These are phyloP conservation scores for Plasmodium adleri DNA, from an alignment of 169 alveolate species.

Conservation along the genomic window DNA sequence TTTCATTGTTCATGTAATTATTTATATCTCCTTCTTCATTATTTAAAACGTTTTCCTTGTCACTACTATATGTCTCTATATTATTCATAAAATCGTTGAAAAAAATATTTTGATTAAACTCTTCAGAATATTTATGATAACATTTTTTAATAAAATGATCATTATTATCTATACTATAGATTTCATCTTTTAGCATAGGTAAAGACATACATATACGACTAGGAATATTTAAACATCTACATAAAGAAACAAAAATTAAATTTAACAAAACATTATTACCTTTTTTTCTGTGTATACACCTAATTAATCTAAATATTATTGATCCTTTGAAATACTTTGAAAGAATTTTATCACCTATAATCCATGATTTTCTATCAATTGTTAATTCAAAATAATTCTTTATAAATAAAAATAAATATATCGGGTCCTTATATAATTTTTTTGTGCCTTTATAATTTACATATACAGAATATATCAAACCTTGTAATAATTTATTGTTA, in stretches of 20 bases:
- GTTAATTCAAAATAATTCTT: conserved; percentile 21
- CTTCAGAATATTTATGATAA: conserved; percentile 9
- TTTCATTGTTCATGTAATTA: too few species aligned
- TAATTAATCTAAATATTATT: conserved; percentile 30
- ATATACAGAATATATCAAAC: conserved; percentile 56
- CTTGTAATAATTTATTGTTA: conserved; percentile 47
- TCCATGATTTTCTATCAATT: conserved; percentile 38
- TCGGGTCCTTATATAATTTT: conserved; percentile 53
- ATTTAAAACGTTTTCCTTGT: background rate
- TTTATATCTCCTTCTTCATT: too few species aligned
- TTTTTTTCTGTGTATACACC: conserved; percentile 47
- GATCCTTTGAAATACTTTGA: conserved; percentile 32
- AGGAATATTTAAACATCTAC: conserved; percentile 64
- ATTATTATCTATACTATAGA: conserved; percentile 3
- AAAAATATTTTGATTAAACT: conserved; percentile 36
- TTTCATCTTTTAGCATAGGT: conserved; percentile 24
- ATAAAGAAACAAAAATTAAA: conserved; percentile 43
- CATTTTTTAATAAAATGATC: conserved; percentile 29
- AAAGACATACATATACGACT: conserved; percentile 67
- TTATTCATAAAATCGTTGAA: conserved; percentile 17
- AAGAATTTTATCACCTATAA: conserved; percentile 20
- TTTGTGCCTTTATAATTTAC: conserved; percentile 40
- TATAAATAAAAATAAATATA: conserved; percentile 51
- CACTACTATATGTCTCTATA: background rate
- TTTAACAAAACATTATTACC: conserved; percentile 43